Evolutionary conservation across 768 basidiomycete genomes (phyloP), one percentile per base, ranked within the genome.

Genomic region (Crucibulum laeve): DNA sequence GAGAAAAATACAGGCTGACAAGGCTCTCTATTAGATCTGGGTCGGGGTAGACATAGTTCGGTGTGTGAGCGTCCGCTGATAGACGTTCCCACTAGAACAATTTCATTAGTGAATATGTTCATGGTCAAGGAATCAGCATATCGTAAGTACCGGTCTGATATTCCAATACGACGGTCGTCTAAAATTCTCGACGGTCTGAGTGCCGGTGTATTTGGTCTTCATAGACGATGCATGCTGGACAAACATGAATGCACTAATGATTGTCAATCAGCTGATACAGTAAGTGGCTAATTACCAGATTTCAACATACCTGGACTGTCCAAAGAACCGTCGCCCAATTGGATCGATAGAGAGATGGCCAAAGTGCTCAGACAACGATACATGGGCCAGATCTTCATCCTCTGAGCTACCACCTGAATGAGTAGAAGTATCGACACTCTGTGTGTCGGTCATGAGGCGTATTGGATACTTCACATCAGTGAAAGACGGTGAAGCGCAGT

Each of bases 1-100:
- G 52, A 0, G 56, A 55, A 52, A 91, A 91, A 55, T 80, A 90
- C 3, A 78, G 59, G 13, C 73, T 61, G 38, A 87, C 61, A 22
- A 91, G 67, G 2, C 50, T 44, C 10, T 52, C 51, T 13, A 78
- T 62, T 10, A 91, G 64, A 39, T 77, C 73, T 2, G 52, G 49
- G 2, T 74, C 69, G 1, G 80, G 81, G 46, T 73, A 82, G 15
- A 51, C 51, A 45, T 68, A 75, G 0, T 52, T 44, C 1, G 62
- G 54, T 13, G 58, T 42, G 7, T 50, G 49, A n/a, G 54, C 42
- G 2, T 53, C 50, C 10, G 60, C 49, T 22, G 52, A 57, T 6
- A 59, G 38, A 5, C 47, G 43, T 45, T 73, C 69, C 70, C 72
- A 71, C 73, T 73, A 33, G 8, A 38, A 33, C 17, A 6, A 15